Evolutionary conservation across 345 rosid species (phyloP), one percentile per base, ranked within the genome.

Genomic region (Gossypium anomalum): DNA sequence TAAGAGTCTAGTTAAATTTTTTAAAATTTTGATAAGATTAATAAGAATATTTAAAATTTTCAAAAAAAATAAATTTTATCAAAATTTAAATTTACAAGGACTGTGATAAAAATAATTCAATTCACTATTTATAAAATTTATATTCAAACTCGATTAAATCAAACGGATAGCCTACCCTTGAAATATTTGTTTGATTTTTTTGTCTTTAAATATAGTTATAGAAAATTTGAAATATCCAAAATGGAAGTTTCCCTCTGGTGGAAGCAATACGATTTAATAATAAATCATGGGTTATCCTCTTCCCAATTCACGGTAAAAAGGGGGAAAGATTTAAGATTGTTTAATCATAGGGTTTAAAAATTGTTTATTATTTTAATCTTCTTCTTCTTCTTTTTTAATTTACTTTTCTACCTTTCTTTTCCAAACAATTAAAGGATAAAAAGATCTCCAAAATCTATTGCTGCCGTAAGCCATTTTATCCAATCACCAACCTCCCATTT

Each of bases 401-500:
- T 4, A 4, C 38, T 34, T 34, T 29, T 29, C 34, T 29, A 29
- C 34, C 34, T 3, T 29, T 29, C 4, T 29, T 29, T 34, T 34
- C 38, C 38, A 34, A 34, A 29, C 38, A 34, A 1, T 5, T 34
- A 34, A 34, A 38, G 20, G 15, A 27, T 16, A 49, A 15, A 22
- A 14, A 70, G 45, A 69, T 69, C 11, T 29, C 45, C 60, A 29
- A 0, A 70, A 70, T 70, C 22, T 70, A 9, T 56, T 53, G 74
- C 74, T 55, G 63, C 15, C 19, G 74, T 71, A 71, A 71, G 63
- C 51, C 25, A 53, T n/a, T 70, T 34, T 17, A 29, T 19, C 48
- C 73, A 34, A 53, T 53, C 10, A 17, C 56, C 16, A 22, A 3
- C 72, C 27, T 17, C 3, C 23, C 23, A 2, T 56, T 56, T 56